Evolutionary conservation across 495 filamentous ascomycete genomes (phyloP), one percentile per base, ranked within the genome.

Genomic region (Evansstolkia leycettana): DNA sequence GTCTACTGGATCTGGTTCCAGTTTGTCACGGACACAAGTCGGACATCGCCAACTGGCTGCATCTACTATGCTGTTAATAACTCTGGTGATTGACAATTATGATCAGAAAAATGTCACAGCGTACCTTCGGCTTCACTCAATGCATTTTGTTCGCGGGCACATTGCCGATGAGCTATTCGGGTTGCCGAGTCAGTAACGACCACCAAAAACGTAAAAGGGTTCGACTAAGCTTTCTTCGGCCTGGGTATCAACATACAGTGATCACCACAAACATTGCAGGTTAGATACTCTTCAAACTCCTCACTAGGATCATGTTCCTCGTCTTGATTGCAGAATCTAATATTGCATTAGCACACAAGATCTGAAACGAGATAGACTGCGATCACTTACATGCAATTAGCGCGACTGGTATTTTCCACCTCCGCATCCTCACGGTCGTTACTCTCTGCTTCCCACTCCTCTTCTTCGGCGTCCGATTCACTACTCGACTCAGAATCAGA

Each of bases 221-320:
- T 46, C 42, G 34, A n/a, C 46, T 40, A 51, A 46, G 35, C 34
- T 36, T 31, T 52, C 39, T 36, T 36, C 46, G 46, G 44, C 38
- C 52, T 38, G 37, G 38, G n/a, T 38, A 36, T 43, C 42, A 43
- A 79, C 85, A 56, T 61, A 96, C 89, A 81, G 64, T 93, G 84
- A 55, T 94, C 83, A 35, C 76, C 82, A 58, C 90, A 96, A 39
- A 78, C 72, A 38, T 58, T 62, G 54, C 89, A 95, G 36, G 80
- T 63, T 28, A 96, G 64, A 51, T 80, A 86, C 38, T 81, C 69
- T 58, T 96, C 90, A 54, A 82, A 95, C 40, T 94, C 88, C 38
- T 82, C 80, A 42, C 72, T 76, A 5, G 87, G 84, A 42, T 94
- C 87, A 42, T 90, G 62, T 34, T 89, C 83, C 58, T 93, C 87